Conservation (phyloP, 1,284 basidiomycete genomes). For the Naganishia liquefaciens region DNA sequence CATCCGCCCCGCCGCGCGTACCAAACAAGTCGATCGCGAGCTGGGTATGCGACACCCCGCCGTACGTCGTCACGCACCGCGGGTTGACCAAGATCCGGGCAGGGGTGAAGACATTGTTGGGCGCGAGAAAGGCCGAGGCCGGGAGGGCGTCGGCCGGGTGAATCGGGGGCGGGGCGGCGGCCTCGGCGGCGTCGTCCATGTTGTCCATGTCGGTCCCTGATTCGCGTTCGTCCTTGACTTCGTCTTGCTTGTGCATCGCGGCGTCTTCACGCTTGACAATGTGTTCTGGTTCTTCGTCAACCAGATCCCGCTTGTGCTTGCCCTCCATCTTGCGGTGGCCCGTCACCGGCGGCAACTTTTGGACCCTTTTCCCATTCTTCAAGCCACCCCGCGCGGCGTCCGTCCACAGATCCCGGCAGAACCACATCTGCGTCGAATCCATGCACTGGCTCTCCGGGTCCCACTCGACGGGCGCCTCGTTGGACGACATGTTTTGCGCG, state of each 20-base stretch:
- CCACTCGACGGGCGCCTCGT: constrained; percentile 63
- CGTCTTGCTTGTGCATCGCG: constrained; percentile 35
- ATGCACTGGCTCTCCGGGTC: constrained; percentile 79
- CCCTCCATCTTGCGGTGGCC: constrained; percentile 29
- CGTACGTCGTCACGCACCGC: constrained; percentile 91
- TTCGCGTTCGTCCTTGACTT: constrained; percentile 51
- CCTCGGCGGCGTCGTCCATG: constrained; percentile 63
- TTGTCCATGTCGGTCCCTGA: constrained; percentile 86
- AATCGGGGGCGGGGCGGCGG: constrained; percentile 49
- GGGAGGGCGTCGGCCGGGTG: constrained; percentile 48
- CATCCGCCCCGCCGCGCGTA: constrained; percentile 48
- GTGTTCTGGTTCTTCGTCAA: constrained; percentile 2
- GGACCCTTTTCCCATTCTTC: constrained; percentile 51
- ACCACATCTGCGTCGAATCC: constrained; percentile 92
- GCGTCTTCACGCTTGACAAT: constrained; percentile 22
- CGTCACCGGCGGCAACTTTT: constrained; percentile 35
- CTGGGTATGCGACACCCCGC: constrained; percentile 89
- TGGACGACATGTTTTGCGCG: constrained; percentile 72
- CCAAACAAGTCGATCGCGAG: constrained; percentile 89
- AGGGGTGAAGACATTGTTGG: constrained; percentile 82
- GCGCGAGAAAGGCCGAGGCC: constrained; percentile 62
- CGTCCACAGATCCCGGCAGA: constrained; percentile 91
- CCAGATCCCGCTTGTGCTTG: constrained; percentile 34
- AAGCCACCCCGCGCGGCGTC: constrained; percentile 70
- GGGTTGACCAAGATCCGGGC: constrained; percentile 91